phyloP scores from a whole-genome alignment of 176 grass and related monocot species.

The Oryza glumipatula region DNA sequence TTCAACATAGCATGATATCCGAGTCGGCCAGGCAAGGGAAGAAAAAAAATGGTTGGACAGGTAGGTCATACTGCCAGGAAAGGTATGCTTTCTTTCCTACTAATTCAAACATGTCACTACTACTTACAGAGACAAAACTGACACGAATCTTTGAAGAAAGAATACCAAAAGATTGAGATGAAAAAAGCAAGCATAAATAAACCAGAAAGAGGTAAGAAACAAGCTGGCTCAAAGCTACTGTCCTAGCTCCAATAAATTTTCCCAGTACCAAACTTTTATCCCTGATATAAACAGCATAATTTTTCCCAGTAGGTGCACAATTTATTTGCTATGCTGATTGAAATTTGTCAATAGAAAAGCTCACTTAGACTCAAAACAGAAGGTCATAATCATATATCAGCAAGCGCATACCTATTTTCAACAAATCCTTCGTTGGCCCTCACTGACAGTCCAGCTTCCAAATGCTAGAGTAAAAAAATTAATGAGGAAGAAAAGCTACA shows the following conservation, averaged over 20 bases:
- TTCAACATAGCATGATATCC: constrained; percentile 20
- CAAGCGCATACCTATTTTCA: constrained; percentile 58
- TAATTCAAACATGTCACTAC: constrained; percentile 2
- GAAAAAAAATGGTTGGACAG: not conserved
- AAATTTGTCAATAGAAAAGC: not conserved
- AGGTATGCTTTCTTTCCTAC: not conserved
- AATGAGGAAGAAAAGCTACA: constrained; percentile 16
- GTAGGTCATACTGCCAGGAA: not conserved
- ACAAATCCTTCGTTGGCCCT: constrained; percentile 82
- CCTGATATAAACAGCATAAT: constrained; percentile 1
- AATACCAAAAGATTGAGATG: not conserved
- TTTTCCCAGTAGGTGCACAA: not conserved
- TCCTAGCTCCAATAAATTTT: constrained; percentile 1
- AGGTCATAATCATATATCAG: not conserved
- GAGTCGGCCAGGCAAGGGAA: not conserved
- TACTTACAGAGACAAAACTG: constrained; percentile 11
- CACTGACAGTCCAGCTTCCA: constrained; percentile 80
- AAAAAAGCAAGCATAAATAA: constrained; percentile 4
- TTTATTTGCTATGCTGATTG: not conserved
- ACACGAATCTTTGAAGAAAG: not conserved
- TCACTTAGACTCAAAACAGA: constrained; percentile 16
- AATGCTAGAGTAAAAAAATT: constrained; percentile 63
- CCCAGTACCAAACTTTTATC: not conserved
- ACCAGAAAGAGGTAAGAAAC: not conserved
- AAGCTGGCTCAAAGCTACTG: not conserved